These are phyloP conservation scores for Xylaria sp. DNA, from an alignment of 2,329 filamentous ascomycete species.

Conservation along the genomic window DNA sequence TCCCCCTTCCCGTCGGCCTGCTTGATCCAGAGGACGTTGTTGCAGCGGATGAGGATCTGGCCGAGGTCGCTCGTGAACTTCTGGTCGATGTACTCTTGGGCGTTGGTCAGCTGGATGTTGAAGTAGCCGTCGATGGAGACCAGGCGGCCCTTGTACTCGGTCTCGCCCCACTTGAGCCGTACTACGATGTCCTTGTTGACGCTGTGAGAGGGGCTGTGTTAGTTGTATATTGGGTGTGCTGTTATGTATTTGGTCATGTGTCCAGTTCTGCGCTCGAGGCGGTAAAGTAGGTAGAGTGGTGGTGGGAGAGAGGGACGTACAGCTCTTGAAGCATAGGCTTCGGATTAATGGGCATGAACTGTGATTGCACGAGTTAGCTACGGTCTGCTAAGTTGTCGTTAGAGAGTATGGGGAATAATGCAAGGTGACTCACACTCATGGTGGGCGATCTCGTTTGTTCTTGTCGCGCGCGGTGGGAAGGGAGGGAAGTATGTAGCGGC, in stretches of 20 bases:
- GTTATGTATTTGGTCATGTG: too few species aligned
- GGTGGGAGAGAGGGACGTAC: constrained; percentile 53
- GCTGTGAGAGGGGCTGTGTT: constrained; percentile 50
- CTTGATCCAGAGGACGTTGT: constrained; percentile 95
- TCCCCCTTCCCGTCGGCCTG: constrained; percentile 61
- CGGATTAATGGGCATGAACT: constrained; percentile 95
- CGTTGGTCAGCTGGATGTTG: constrained; percentile 92
- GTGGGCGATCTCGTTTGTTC: constrained; percentile 32
- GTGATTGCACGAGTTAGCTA: constrained; percentile 4
- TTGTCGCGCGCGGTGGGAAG: constrained; percentile 23
- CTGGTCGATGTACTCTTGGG: constrained; percentile 90
- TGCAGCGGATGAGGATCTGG: constrained; percentile 94
- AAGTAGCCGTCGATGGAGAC: constrained; percentile 98
- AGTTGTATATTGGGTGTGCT: not conserved
- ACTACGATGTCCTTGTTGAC: constrained; percentile 91
- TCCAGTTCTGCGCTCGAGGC: not conserved
- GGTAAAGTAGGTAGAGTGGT: constrained; percentile 3
- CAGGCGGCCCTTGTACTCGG: constrained; percentile 93
- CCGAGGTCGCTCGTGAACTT: constrained; percentile 85
- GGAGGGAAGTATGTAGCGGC: constrained; percentile 18
- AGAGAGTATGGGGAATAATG: not conserved
- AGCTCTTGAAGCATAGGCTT: constrained; percentile 94
- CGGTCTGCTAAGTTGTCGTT: too few species aligned
- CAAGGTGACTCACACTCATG: constrained; percentile 43
- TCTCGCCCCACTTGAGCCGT: constrained; percentile 96